Evolutionary conservation across 805 yeast species (phyloP).

Genomic region (Starmerella vaccinii): DNA sequence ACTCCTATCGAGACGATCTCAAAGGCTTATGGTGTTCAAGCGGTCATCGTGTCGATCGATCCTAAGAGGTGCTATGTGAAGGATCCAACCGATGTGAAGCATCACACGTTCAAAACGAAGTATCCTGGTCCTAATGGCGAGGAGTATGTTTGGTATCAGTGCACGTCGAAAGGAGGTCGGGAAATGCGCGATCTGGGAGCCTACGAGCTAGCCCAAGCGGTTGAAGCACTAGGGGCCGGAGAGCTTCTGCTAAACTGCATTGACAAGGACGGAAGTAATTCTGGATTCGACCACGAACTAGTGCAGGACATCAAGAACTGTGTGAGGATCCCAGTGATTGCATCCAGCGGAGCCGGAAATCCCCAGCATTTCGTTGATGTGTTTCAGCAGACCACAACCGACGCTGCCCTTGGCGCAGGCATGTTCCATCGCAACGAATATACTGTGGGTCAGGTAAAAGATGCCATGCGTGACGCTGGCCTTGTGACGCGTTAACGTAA

Average conservation of each 20-base stretch:
- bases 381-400: conserved; percentile 68
- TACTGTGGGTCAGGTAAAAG: conserved; percentile 74
- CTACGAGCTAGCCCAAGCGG: conserved; percentile 73
- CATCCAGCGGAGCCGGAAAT: conserved; percentile 94
- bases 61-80: conserved; percentile 79
- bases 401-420: conserved; percentile 98
- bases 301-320: conserved; percentile 65
- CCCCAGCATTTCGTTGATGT: conserved; percentile 88
- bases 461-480: conserved; percentile 47
- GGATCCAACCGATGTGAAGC: conserved; percentile 48
- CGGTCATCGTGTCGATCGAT: conserved; percentile 96
- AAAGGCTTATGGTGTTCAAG: conserved; percentile 86
- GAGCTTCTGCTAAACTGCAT: conserved; percentile 88
- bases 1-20: conserved; percentile 93
- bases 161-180: conserved; percentile 95
- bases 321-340: conserved; percentile 85
- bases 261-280: conserved; percentile 93
- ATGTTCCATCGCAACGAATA: conserved; percentile 95
- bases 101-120: conserved; percentile 53
- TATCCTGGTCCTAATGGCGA: conserved; percentile 83
- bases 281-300: conserved; percentile 85
- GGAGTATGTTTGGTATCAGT: conserved; percentile 82
- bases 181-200: conserved; percentile 86
- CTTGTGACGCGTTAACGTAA: conserved; percentile 28
- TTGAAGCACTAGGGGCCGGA: conserved; percentile 93